phyloP scores from a whole-genome alignment of 441 rosid species.

The Adansonia gregorii region DNA sequence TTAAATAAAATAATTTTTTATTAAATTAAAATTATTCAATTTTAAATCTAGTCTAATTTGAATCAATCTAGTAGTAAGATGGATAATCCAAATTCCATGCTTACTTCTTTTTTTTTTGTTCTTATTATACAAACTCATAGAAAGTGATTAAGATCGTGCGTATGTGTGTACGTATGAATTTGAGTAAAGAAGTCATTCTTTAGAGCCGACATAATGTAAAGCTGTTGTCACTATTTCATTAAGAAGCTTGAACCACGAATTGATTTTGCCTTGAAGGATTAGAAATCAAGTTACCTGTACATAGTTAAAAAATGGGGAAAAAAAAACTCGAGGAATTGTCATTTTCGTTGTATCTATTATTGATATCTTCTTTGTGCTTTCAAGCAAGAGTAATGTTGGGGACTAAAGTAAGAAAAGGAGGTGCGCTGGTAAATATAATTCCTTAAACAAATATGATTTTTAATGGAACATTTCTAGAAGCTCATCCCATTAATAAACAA shows the following conservation, averaged over 20 bases:
- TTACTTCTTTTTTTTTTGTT: too few species aligned
- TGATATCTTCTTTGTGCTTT: neutral
- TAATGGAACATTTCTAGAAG: too few species aligned
- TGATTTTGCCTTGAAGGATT: neutral
- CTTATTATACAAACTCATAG: neutral
- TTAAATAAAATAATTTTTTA: too few species aligned
- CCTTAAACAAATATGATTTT: too few species aligned
- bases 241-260: neutral
- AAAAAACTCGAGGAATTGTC: neutral
- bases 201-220: neutral
- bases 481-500: too few species aligned
- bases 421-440: too few species aligned
- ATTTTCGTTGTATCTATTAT: neutral
- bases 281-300: neutral
- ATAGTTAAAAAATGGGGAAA: neutral
- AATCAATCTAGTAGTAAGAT: too few species aligned
- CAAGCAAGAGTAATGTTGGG: neutral
- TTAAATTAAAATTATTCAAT: too few species aligned
- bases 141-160: neutral
- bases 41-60: too few species aligned
- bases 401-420: neutral
- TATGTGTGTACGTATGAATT: neutral
- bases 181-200: neutral
- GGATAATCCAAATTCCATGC: neutral
- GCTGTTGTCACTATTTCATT: neutral